Conservation (phyloP, 805 yeast species). For the Candida tammaniensis region DNA sequence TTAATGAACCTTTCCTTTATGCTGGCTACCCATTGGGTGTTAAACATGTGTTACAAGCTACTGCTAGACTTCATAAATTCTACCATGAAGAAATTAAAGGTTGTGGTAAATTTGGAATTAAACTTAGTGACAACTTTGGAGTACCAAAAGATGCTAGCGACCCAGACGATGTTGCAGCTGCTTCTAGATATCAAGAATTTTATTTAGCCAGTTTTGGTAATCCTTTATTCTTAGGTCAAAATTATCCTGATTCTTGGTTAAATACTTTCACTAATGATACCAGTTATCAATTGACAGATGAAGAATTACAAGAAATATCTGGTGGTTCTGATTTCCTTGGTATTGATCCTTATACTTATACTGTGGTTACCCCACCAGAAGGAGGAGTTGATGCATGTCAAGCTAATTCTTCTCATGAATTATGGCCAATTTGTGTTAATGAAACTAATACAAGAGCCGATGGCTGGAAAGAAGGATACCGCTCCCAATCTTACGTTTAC, state of each 20-base stretch:
- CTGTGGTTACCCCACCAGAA: slow-evolving; percentile 16
- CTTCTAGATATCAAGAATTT: slow-evolving; percentile 22
- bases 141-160: slow-evolving; percentile 23
- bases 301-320: slow-evolving; percentile 20
- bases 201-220: slow-evolving; percentile 24
- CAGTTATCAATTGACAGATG: slow-evolving; percentile 18
- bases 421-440: slow-evolving; percentile 26
- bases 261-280: slow-evolving; percentile 17
- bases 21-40: slow-evolving; percentile 19
- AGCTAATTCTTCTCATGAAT: slow-evolving; percentile 15
- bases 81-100: slow-evolving; percentile 23
- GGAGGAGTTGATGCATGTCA: slow-evolving; percentile 24
- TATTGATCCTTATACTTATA: slow-evolving; percentile 28
- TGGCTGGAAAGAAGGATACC: slow-evolving; percentile 21
- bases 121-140: slow-evolving; percentile 25
- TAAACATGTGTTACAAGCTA: slow-evolving; percentile 24
- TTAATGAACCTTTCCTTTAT: slow-evolving; percentile 28
- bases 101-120: slow-evolving; percentile 22
- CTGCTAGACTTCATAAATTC: slow-evolving; percentile 20
- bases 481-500: slow-evolving; percentile 21
- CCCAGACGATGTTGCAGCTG: slow-evolving; percentile 22
- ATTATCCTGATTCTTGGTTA: slow-evolving; percentile 23
- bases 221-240: slow-evolving; percentile 28
- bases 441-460: slow-evolving; percentile 10
- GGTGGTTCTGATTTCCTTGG: slow-evolving; percentile 30